A percentile compares a stretch with the other conserved stretches of the same genome.
phyloP scores from a whole-genome alignment of 2,329 filamentous ascomycete genomes.

The Pyrenophora teres region DNA sequence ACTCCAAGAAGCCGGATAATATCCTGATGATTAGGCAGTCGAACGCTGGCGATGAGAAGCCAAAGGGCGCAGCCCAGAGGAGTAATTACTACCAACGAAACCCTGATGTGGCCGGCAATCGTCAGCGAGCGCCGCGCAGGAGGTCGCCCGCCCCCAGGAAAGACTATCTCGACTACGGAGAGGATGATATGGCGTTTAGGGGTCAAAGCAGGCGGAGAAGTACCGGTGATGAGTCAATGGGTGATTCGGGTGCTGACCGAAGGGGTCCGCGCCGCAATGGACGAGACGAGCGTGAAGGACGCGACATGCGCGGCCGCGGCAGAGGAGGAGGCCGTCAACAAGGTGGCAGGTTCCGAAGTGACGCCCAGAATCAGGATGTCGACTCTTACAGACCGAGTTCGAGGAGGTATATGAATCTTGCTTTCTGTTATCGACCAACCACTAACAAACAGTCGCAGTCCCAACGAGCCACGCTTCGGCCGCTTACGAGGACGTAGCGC shows the following conservation, averaged over 20 bases:
- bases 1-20: conserved; percentile 70
- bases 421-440: background rate
- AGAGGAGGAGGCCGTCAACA: conserved; percentile 16
- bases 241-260: conserved; percentile 59
- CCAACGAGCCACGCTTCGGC: conserved; percentile 47
- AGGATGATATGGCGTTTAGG: conserved; percentile 27
- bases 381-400: conserved; percentile 41
- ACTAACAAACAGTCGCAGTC: conserved; percentile 20
- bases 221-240: conserved; percentile 76
- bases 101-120: conserved; percentile 75
- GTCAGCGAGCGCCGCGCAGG: conserved; percentile 60
- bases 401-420: conserved; percentile 23
- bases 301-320: conserved; percentile 22
- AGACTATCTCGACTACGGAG: conserved; percentile 39
- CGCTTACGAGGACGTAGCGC: conserved; percentile 64
- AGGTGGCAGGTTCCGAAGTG: conserved; percentile 18
- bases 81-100: conserved; percentile 93
- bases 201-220: conserved; percentile 30
- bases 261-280: conserved; percentile 32
- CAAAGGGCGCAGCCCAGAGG: conserved; percentile 73
- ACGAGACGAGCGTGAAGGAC: conserved; percentile 23
- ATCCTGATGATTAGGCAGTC: conserved; percentile 75
- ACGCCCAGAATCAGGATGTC: conserved; percentile 24
- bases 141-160: conserved; percentile 47
- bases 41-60: conserved; percentile 77